These are phyloP conservation scores for Talaromyces wortmannii DNA, from an alignment of 495 filamentous ascomycete genomes.

Conservation along the genomic window DNA sequence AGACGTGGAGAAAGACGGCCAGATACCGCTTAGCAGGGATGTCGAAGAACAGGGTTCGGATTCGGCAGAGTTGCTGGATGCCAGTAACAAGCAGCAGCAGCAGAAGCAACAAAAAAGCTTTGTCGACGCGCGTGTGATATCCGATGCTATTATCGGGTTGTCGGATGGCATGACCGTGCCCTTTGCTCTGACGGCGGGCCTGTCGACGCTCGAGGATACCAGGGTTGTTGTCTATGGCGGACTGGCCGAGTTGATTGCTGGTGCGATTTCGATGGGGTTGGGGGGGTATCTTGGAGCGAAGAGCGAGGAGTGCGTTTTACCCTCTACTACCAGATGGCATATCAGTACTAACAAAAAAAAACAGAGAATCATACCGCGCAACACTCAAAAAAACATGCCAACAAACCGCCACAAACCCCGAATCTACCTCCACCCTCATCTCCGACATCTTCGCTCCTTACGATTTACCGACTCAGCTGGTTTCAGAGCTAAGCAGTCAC, in stretches of 20 bases:
- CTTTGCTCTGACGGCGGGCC: slow-evolving; percentile 51
- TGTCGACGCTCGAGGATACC: slow-evolving; percentile 47
- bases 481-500: slow-evolving; percentile 37
- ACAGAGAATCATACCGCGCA: slow-evolving; percentile 45
- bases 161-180: slow-evolving; percentile 56
- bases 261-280: slow-evolving; percentile 53
- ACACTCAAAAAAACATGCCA: slow-evolving; percentile 39
- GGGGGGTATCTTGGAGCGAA: slow-evolving; percentile 61
- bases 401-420: slow-evolving; percentile 30
- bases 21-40: slow-evolving; percentile 13
- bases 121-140: slow-evolving; percentile 45
- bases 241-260: slow-evolving; percentile 50
- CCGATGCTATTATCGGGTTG: slow-evolving; percentile 54
- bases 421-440: slow-evolving; percentile 30
- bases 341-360: background rate
- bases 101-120: slow-evolving; percentile 13
- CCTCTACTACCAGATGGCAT: background rate
- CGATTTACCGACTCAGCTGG: slow-evolving; percentile 37
- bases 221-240: slow-evolving; percentile 53
- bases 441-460: slow-evolving; percentile 48
- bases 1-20: slow-evolving; percentile 30
- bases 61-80: background rate
- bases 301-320: slow-evolving; percentile 51
- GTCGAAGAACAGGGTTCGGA: slow-evolving; percentile 11
- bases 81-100: background rate